phyloP scores from a whole-genome alignment of 208 protist genomes.

The Acanthamoeba royreba region DNA sequence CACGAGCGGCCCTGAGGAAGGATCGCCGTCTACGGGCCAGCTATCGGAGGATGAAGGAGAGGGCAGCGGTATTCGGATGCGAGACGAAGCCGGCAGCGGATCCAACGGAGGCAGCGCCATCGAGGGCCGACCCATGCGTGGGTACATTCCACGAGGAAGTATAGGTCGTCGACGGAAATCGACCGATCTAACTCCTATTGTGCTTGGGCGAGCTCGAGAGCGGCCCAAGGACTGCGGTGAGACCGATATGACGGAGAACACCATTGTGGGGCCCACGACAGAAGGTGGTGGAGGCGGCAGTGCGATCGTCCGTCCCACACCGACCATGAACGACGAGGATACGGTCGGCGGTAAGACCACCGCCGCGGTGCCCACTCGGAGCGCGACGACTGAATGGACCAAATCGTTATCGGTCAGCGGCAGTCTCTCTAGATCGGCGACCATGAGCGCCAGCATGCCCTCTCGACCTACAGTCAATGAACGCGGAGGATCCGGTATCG shows the following conservation, averaged over 20 bases:
- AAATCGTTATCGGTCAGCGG: too few species aligned
- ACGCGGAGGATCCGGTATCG: too few species aligned
- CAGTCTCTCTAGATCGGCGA: too few species aligned
- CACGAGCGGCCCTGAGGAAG: too few species aligned
- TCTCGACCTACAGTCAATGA: too few species aligned
- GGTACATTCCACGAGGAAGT: not conserved
- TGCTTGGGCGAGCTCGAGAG: not conserved
- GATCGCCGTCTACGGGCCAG: too few species aligned
- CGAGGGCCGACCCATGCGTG: not conserved
- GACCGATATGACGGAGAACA: not conserved
- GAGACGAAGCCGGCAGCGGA: not conserved
- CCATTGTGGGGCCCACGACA: not conserved
- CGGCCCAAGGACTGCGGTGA: not conserved
- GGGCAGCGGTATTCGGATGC: too few species aligned
- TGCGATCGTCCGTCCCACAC: not conserved
- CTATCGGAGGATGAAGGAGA: too few species aligned
- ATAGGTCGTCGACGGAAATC: not conserved
- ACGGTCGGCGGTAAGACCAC: not conserved
- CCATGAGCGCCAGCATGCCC: too few species aligned
- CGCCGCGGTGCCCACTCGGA: not conserved
- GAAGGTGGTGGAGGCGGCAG: not conserved
- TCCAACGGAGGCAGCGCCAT: not conserved
- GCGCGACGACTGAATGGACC: not conserved
- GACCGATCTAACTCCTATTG: not conserved
- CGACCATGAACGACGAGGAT: not conserved